These are phyloP conservation scores for Tricholoma terreum DNA, from an alignment of 768 basidiomycete species.

Conservation along the genomic window DNA sequence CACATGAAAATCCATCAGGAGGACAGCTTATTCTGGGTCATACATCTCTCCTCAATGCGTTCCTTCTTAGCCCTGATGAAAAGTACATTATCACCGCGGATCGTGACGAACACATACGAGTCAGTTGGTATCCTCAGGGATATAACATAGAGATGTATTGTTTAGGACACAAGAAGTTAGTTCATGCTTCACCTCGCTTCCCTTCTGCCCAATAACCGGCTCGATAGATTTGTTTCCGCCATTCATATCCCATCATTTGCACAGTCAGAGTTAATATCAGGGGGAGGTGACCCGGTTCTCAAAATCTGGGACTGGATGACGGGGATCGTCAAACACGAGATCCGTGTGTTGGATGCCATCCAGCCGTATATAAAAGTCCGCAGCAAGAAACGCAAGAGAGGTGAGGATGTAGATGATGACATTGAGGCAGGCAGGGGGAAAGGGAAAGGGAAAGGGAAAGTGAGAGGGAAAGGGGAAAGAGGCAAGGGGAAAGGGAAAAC, in stretches of 20 bases:
- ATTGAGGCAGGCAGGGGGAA: slow-evolving; percentile 3
- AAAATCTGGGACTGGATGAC: slow-evolving; percentile 80
- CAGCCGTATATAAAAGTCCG: slow-evolving; percentile 47
- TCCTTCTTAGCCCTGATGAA: slow-evolving; percentile 65
- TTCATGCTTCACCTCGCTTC: slow-evolving; percentile 5
- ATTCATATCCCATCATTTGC: slow-evolving; percentile 60
- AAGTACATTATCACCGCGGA: slow-evolving; percentile 85
- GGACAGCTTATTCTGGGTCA: slow-evolving; percentile 83
- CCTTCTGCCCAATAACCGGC: neutral
- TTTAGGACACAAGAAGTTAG: slow-evolving; percentile 79
- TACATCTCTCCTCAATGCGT: slow-evolving; percentile 76
- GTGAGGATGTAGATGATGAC: slow-evolving; percentile 30
- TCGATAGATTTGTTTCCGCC: slow-evolving; percentile 76
- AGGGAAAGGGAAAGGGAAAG: slow-evolving; percentile 20
- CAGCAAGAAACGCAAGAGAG: slow-evolving; percentile 33
- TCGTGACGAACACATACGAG: slow-evolving; percentile 91
- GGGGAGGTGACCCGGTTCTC: slow-evolving; percentile 79
- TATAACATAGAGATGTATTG: slow-evolving; percentile 85
- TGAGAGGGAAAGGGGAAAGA: slow-evolving; percentile 13
- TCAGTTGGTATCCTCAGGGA: slow-evolving; percentile 87
- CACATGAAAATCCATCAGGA: slow-evolving; percentile 68
- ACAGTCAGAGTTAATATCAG: slow-evolving; percentile 63
- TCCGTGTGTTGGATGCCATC: slow-evolving; percentile 48
- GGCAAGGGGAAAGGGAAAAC: slow-evolving; percentile 22
- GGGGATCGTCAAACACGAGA: slow-evolving; percentile 50